Evolutionary conservation across 1,139 yeast genomes (phyloP).

Genomic region (Pichia sp.): DNA sequence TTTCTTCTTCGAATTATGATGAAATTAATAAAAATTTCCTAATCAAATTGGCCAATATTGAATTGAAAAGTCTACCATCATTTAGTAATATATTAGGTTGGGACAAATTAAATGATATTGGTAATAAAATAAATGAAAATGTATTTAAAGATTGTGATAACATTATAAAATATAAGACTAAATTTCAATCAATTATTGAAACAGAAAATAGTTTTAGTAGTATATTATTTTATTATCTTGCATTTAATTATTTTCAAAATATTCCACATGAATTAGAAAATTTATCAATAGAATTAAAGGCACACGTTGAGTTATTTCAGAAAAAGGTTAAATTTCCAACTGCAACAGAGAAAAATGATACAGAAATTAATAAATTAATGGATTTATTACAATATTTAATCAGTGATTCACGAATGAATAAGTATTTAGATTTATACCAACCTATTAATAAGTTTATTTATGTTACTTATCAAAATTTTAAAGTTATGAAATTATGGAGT

Average conservation of each 20-base stretch:
- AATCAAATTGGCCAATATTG: slow-evolving; percentile 18
- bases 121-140: background rate
- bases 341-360: slow-evolving; percentile 39
- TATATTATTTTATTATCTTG: slow-evolving; percentile 15
- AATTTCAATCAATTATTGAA: slow-evolving; percentile 17
- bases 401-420: no score
- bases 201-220: slow-evolving; percentile 1
- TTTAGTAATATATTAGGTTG: background rate
- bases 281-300: no score
- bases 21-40: slow-evolving; percentile 2
- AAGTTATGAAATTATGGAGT: slow-evolving; percentile 36
- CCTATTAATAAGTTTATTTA: slow-evolving; percentile 33
- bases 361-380: no score
- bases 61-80: background rate
- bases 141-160: background rate
- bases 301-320: no score
- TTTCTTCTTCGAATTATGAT: no score
- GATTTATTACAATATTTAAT: no score
- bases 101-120: slow-evolving; percentile 9
- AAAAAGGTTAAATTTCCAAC: slow-evolving; percentile 41
- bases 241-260: slow-evolving; percentile 11
- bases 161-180: background rate
- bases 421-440: no score
- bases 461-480: slow-evolving; percentile 44
- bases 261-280: background rate